A percentile compares a stretch with the other conserved stretches of the same genome.
These are phyloP conservation scores for Vigna nakashimae DNA, from an alignment of 306 rosid species.

Conservation along the genomic window DNA sequence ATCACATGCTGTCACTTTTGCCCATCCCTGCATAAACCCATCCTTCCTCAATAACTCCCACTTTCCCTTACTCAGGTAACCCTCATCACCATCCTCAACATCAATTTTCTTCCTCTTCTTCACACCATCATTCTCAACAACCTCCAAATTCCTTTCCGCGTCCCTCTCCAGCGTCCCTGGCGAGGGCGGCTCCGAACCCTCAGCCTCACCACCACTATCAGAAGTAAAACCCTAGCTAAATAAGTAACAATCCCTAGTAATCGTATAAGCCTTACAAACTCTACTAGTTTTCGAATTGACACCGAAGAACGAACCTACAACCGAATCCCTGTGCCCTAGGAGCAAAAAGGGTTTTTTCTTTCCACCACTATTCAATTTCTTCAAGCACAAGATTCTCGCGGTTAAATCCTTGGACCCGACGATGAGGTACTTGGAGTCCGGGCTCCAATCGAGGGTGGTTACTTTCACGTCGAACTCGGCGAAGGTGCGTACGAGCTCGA, in stretches of 20 bases:
- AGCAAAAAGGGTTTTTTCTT: too few relatives aligned
- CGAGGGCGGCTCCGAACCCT: constrained; percentile 52
- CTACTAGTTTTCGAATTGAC: too few relatives aligned
- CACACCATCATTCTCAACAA: constrained; percentile 35
- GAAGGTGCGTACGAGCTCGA: too few relatives aligned
- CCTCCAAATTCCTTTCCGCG: constrained; percentile 57
- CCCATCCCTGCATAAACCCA: constrained; percentile 60
- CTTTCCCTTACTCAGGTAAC: constrained; percentile 66
- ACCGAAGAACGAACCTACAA: too few relatives aligned
- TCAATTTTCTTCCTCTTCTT: constrained; percentile 68
- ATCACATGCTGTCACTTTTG: constrained; percentile 77
- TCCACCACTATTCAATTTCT: too few relatives aligned
- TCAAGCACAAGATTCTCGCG: too few relatives aligned
- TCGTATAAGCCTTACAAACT: too few relatives aligned
- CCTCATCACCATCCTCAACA: constrained; percentile 48
- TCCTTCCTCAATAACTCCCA: constrained; percentile 90
- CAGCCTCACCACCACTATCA: constrained; percentile 40
- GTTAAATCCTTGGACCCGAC: too few relatives aligned
- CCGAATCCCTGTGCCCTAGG: too few relatives aligned
- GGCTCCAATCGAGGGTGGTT: too few relatives aligned
- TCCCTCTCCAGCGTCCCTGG: constrained; percentile 74
- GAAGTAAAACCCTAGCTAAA: constrained; percentile 68
- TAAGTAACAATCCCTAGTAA: constrained; percentile 71
- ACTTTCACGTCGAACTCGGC: too few relatives aligned
- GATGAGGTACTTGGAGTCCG: too few relatives aligned